Percentiles rank a stretch among this genome's conserved stretches.
phyloP scores from a whole-genome alignment of 2,329 filamentous ascomycete species.

The Juglanconis oblonga region DNA sequence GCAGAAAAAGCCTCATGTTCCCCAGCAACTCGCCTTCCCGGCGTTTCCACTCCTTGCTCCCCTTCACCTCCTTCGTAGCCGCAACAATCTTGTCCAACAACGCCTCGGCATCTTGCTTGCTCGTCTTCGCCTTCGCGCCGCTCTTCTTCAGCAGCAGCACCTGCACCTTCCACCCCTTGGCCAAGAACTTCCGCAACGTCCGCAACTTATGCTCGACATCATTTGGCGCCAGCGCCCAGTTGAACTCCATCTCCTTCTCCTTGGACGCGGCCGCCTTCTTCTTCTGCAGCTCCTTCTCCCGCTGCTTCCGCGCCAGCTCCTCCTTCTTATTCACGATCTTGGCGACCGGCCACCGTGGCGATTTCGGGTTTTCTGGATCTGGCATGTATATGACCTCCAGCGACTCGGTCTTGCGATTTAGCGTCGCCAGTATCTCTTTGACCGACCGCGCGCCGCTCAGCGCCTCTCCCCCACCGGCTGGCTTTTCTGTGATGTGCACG shows the following conservation, averaged over 20 bases:
- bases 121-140: constrained; percentile 59
- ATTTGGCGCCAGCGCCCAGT: constrained; percentile 78
- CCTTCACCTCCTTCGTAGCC: constrained; percentile 28
- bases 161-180: constrained; percentile 73
- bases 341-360: constrained; percentile 57
- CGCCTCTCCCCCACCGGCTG: constrained; percentile 34
- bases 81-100: constrained; percentile 52
- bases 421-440: constrained; percentile 37
- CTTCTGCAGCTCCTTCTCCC: constrained; percentile 41
- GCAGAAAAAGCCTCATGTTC: constrained; percentile 35
- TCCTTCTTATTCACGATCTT: constrained; percentile 62
- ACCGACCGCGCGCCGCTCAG: constrained; percentile 38
- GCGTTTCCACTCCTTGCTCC: constrained; percentile 37
- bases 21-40: constrained; percentile 41
- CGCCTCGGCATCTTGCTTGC: constrained; percentile 55
- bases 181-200: constrained; percentile 66
- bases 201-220: constrained; percentile 72
- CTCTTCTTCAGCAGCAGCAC: constrained; percentile 66
- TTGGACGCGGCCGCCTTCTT: constrained; percentile 39
- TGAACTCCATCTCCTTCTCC: constrained; percentile 79
- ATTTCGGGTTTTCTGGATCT: constrained; percentile 26
- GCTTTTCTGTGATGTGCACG: constrained; percentile 36
- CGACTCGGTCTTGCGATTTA: constrained; percentile 32
- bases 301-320: constrained; percentile 39
- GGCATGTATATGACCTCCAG: constrained; percentile 42